A percentile compares a stretch with the other conserved stretches of the same genome.
Evolutionary conservation across 768 basidiomycete genomes (phyloP).

Genomic region (Porphyrellus cyaneotinctus): DNA sequence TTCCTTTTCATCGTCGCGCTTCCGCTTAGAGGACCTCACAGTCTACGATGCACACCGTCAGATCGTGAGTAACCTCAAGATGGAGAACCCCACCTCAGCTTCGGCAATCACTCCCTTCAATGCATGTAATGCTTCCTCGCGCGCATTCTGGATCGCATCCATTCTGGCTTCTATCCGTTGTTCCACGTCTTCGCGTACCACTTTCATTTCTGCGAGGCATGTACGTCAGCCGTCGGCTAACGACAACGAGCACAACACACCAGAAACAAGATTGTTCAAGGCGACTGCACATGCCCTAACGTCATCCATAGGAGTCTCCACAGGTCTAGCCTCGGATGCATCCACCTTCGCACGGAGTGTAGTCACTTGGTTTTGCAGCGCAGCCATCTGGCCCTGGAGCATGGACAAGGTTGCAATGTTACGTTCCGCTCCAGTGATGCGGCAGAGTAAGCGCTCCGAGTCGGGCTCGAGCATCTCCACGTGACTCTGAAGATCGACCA

Average conservation of each 20-base stretch:
- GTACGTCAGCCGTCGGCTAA: background rate
- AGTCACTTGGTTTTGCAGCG: slow-evolving; percentile 18
- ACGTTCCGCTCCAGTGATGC: slow-evolving; percentile 26
- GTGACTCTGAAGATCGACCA: slow-evolving; percentile 33
- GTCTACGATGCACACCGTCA: slow-evolving; percentile 24
- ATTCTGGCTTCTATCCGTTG: slow-evolving; percentile 46
- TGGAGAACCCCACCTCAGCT: slow-evolving; percentile 26
- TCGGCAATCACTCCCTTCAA: slow-evolving; percentile 36
- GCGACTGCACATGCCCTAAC: slow-evolving; percentile 31
- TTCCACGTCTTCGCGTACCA: slow-evolving; percentile 40
- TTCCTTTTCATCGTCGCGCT: slow-evolving; percentile 46
- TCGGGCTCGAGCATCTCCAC: slow-evolving; percentile 38
- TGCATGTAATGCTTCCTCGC: slow-evolving; percentile 35
- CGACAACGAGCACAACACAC: slow-evolving; percentile 27
- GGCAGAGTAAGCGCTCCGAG: slow-evolving; percentile 27
- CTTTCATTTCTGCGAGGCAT: slow-evolving; percentile 40
- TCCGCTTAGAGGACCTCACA: slow-evolving; percentile 55
- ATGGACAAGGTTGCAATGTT: slow-evolving; percentile 30
- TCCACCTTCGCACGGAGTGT: slow-evolving; percentile 22
- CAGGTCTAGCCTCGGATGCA: slow-evolving; percentile 2
- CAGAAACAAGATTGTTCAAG: slow-evolving; percentile 39
- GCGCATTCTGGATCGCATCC: slow-evolving; percentile 39
- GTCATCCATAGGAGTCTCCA: slow-evolving; percentile 18
- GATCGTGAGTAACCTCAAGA: slow-evolving; percentile 14
- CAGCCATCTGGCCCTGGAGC: slow-evolving; percentile 23